Base-by-base conservation (phyloP, 768 basidiomycete genomes). In the Trametes maxima region DNA sequence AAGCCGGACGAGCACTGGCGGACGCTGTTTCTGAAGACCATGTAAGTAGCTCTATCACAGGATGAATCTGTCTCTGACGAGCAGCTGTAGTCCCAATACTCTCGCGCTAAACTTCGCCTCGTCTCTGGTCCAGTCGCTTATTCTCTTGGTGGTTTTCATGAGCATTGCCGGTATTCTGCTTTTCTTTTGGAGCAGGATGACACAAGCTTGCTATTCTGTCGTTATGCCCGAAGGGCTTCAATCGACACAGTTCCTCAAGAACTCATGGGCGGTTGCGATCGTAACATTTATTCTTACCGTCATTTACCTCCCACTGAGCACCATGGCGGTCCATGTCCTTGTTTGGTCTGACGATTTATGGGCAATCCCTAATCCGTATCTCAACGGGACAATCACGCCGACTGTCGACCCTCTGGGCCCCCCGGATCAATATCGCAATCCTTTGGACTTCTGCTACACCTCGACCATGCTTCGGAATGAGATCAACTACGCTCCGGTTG, bases 291-390 rank as follows among this genome's bases (percentile, higher is more conserved):
- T 87, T 21, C 74, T 90, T 44, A 86, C 87, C 10, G 75, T 86
- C 45, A 78, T 91, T 24, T 93, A 92, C 69, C 79, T 93, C 24
- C 91, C 90, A 3, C 77, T 93, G 50, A 88, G 87, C 64, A 90
- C 88, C 14, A 84, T 93, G 79, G 83, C 88, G 0, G 76, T 92
- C 17, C 89, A 89, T 65, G 89, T 89, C 33, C 75, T 92, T 16
- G 82, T 89, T 1, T 92, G 88, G 89, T 88, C 88, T 0, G 79
- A 85, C 48, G 91, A 92, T 74, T 80, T 89, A 19, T 92, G 88
- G 89, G 79, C 80, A 6, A 82, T 90, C 25, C 73, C 82, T 0
- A 90, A 90, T 69, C 88, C 88, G 3, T 90, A 90, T 66, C 73
- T 73, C 47, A 86, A 87, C 67, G 78, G 82, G 3, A 85, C 84